A percentile compares a stretch with the other conserved stretches of the same genome.
These are phyloP conservation scores for Parietichytrium sp. DNA, from an alignment of 108 stramenopile species.

Conservation along the genomic window DNA sequence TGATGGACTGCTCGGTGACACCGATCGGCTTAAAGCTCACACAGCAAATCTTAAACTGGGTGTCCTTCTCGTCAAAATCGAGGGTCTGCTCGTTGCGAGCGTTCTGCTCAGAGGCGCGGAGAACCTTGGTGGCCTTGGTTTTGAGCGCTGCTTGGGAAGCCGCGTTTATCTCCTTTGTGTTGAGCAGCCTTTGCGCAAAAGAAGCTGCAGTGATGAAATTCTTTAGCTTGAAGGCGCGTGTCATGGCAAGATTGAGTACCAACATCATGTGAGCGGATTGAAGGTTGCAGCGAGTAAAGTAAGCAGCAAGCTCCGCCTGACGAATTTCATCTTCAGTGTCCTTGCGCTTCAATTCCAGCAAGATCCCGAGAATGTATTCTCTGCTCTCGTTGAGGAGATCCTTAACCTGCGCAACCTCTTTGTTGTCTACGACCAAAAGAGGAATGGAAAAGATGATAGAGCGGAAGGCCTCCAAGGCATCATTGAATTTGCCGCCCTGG, in stretches of 20 bases:
- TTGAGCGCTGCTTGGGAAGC: slow-evolving; percentile 88
- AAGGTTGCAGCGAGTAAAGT: slow-evolving; percentile 99
- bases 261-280: slow-evolving; percentile 92
- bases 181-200: slow-evolving; percentile 91
- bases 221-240: slow-evolving; percentile 94
- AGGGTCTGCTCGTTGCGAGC: slow-evolving; percentile 90
- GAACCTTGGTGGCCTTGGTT: slow-evolving; percentile 88
- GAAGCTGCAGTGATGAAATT: slow-evolving; percentile 93
- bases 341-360: slow-evolving; percentile 70
- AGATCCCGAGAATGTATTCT: slow-evolving; percentile 95
- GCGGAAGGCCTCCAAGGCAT: slow-evolving; percentile 71
- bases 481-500: slow-evolving; percentile 91
- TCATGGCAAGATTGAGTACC: slow-evolving; percentile 95
- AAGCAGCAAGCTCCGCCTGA: slow-evolving; percentile 91
- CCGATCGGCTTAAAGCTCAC: slow-evolving; percentile 83
- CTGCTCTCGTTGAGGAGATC: slow-evolving; percentile 85
- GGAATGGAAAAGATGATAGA: slow-evolving; percentile 80
- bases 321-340: slow-evolving; percentile 77
- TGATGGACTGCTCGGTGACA: slow-evolving; percentile 62
- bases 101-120: slow-evolving; percentile 94
- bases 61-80: slow-evolving; percentile 90
- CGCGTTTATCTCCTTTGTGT: slow-evolving; percentile 88
- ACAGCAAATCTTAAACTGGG: slow-evolving; percentile 84
- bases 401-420: slow-evolving; percentile 86
- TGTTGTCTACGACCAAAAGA: slow-evolving; percentile 74